Base-by-base conservation (phyloP, 306 rosid species). In the Rubus parviflorus region DNA sequence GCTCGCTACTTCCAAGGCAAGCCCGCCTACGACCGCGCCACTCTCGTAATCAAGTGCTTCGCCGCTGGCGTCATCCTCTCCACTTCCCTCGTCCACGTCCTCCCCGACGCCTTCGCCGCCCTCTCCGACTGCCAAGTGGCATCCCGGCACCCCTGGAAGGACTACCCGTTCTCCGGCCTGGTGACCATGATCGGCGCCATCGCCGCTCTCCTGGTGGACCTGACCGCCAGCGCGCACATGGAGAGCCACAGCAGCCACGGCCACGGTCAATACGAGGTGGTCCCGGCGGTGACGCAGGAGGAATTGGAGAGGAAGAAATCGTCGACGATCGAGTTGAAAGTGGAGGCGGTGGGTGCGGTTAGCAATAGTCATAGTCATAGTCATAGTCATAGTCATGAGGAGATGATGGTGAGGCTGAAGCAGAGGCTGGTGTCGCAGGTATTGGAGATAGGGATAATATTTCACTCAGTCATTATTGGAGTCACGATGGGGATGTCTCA, bases 61-160 rank as follows among this genome's bases (percentile, higher is more conserved):
- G 99, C 99, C 25, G 97, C 99, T 16, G 97, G 97, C 3, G 99
- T 95, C 0, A 90, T 95, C n/a, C 93, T 95, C 62, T 92, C 97
- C 51, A 95, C 99, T 25, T 95, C 97, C 15, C 82, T 95, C 25
- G 97, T 95, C 83, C 99, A 95, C 92, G 99, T 95, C 7, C 97
- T 95, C 42, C 99, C 99, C 0, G 97, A 90, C 77, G 97, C 99
- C 73, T 95, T 70, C 83, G 82, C 80, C 30, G 93, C 99, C 37
- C 97, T 95, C 83, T 69, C 91, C 25, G 94, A 95, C 81, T 92
- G 97, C 94, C 92, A 79, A 1, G 89, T 92, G 52, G 92, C 97
- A 0, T 81, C 99, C 0, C 82, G 60, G 1, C 99, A 95, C 58
- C 99, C 97, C 0, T 95, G 97, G 97, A 82, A 79, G 82, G 97